These are phyloP conservation scores for Aspergillus sclerotialis DNA, from an alignment of 2,329 filamentous ascomycete species.

Conservation along the genomic window DNA sequence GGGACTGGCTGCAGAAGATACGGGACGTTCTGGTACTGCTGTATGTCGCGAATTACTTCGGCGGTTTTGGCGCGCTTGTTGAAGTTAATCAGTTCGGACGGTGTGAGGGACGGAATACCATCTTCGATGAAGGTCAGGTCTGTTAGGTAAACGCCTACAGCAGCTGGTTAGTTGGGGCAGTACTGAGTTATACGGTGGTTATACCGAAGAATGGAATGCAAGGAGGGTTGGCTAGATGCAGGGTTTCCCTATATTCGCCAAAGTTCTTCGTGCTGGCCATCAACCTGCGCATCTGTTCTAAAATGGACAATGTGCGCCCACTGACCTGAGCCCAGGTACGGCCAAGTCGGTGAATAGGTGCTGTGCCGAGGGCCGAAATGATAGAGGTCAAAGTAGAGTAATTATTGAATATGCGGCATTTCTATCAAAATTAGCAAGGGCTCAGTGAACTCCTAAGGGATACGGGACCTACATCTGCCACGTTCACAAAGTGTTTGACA, in stretches of 20 bases:
- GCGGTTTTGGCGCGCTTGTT: slow-evolving; percentile 96
- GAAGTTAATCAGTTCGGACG: slow-evolving; percentile 96
- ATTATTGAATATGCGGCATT: slow-evolving; percentile 90
- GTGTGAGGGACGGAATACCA: slow-evolving; percentile 92
- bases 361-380: slow-evolving; percentile 89
- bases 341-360: slow-evolving; percentile 87
- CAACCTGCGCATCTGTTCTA: slow-evolving; percentile 86
- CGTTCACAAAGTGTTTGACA: slow-evolving; percentile 95
- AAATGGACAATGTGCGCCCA: slow-evolving; percentile 66
- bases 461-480: slow-evolving; percentile 91
- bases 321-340: slow-evolving; percentile 93
- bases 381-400: slow-evolving; percentile 97
- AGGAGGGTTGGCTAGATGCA: slow-evolving; percentile 88
- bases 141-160: slow-evolving; percentile 82
- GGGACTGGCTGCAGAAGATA: slow-evolving; percentile 83
- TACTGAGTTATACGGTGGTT: neutral
- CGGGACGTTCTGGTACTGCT: slow-evolving; percentile 97
- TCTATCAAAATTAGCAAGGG: slow-evolving; percentile 48
- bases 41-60: slow-evolving; percentile 96
- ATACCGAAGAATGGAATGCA: slow-evolving; percentile 97
- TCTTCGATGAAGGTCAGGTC: slow-evolving; percentile 98
- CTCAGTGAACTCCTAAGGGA: slow-evolving; percentile 1
- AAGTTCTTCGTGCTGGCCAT: slow-evolving; percentile 99
- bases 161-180: slow-evolving; percentile 1
- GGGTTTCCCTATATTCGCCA: slow-evolving; percentile 85